Evolutionary conservation across 2,329 filamentous ascomycete genomes (phyloP), one percentile per base, ranked within the genome.

Genomic region (Aureobasidium namibiae): DNA sequence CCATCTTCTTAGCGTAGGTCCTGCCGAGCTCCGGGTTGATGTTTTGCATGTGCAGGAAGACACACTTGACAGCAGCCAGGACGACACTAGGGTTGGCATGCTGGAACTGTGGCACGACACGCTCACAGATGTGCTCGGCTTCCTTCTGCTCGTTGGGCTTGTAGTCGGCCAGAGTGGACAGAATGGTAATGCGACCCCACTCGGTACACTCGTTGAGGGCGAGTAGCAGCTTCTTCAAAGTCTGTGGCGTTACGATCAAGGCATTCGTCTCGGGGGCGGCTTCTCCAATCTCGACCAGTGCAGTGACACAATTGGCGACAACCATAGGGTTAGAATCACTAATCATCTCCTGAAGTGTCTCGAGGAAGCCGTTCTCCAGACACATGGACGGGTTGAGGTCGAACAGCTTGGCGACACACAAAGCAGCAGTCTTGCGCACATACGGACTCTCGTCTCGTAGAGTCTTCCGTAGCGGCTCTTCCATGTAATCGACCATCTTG

Each of bases 401-500:
- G 75, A 96, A 99, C 7, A 99, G 84, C 75, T 99, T 99, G 56
- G 94, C 94, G 45, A 99, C 94, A 72, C 94, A 97, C 65, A 99
- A 94, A 41, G 92, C 94, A 44, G 94, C 94, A 1, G 94, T 99
- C 78, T 99, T 99, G 67, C 94, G 89, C 62, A 99, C 94, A 73
- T 99, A 99, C 0, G 94, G 94, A 50, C 92, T 97, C 75, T 99
- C 94, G 76, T 99, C 94, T 73, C 91, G 86, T 65, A 99, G 79
- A 13, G 94, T 99, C 78, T 99, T 99, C 67, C 94, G 84, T 63
- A 99, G 76, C 14, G 94, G 94, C 70, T 99, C 94, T 74, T 97
- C 94, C 92, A 99, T 97, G 74, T 99, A 99, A 72, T 99, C 94
- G 65, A 97, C 90, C 90, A 99, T 99, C 76, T 99, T 99, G 67